Evolutionary conservation across 352 stramenopile genomes (phyloP).

Genomic region (Phytophthora pistaciae): DNA sequence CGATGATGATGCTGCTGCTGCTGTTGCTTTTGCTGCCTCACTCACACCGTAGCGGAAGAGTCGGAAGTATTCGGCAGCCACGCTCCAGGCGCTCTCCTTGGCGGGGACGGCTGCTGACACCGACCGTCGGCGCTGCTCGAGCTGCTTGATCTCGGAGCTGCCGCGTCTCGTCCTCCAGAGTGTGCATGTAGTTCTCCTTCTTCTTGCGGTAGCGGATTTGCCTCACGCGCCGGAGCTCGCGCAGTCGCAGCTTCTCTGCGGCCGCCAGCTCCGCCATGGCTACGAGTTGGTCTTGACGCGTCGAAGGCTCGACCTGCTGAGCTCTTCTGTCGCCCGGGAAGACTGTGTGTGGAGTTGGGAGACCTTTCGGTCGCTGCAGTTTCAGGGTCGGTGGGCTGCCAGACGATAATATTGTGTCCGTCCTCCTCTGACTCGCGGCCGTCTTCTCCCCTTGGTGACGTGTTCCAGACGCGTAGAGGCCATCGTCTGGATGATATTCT

Average conservation of each 20-base stretch:
- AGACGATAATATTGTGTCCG: not conserved
- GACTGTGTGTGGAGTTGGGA: not conserved
- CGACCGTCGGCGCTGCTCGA: not conserved
- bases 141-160: constrained; percentile 1
- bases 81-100: not conserved
- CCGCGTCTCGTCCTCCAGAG: not conserved
- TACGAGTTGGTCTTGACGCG: not conserved
- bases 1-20: not conserved
- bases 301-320: not conserved
- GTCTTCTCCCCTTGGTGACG: not conserved
- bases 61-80: not conserved
- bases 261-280: not conserved
- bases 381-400: too few species aligned
- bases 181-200: constrained; percentile 5
- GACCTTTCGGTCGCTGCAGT: not conserved
- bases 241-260: not conserved
- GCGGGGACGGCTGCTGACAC: not conserved
- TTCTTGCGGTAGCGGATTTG: constrained; percentile 10
- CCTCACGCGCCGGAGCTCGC: not conserved
- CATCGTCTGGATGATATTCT: not conserved
- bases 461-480: not conserved
- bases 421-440: not conserved
- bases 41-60: not conserved
- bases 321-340: not conserved
- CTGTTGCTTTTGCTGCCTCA: not conserved